Conservation (phyloP, 768 basidiomycete species). For the Strobilomyces echinocephalus region DNA sequence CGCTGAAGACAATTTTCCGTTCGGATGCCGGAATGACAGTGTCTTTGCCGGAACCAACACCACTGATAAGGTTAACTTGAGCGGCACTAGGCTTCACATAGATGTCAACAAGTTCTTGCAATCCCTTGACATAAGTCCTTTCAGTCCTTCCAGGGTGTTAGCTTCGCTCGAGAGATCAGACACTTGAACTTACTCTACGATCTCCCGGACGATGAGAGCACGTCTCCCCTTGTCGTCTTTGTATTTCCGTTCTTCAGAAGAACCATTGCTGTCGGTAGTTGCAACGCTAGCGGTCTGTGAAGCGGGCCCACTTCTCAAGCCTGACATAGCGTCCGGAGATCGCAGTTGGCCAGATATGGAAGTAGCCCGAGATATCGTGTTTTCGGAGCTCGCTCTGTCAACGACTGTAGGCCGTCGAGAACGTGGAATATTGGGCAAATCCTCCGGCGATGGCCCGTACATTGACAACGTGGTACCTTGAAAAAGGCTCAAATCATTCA, state of each 20-base stretch:
- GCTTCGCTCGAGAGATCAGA: background rate
- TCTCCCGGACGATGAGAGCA: slow-evolving; percentile 81
- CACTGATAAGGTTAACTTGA: slow-evolving; percentile 64
- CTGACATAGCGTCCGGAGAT: slow-evolving; percentile 57
- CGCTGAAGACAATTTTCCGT: slow-evolving; percentile 87
- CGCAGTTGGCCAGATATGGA: slow-evolving; percentile 56
- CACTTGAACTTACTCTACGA: slow-evolving; percentile 65
- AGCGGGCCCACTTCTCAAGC: slow-evolving; percentile 53
- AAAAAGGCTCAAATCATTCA: slow-evolving; percentile 82
- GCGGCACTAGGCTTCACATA: slow-evolving; percentile 84
- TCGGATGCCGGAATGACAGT: slow-evolving; percentile 82
- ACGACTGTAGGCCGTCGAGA: slow-evolving; percentile 64
- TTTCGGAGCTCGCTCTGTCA: slow-evolving; percentile 42
- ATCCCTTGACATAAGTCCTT: slow-evolving; percentile 88
- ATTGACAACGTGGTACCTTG: slow-evolving; percentile 53
- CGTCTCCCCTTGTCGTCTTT: slow-evolving; percentile 90
- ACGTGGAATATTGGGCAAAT: slow-evolving; percentile 35
- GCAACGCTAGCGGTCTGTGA: slow-evolving; percentile 71
- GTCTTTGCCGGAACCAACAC: slow-evolving; percentile 71
- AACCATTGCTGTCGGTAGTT: slow-evolving; percentile 67
- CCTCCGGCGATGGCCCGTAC: slow-evolving; percentile 51
- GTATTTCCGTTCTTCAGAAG: slow-evolving; percentile 77
- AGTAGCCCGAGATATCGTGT: slow-evolving; percentile 50
- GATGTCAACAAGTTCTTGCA: slow-evolving; percentile 91
- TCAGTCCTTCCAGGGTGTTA: slow-evolving; percentile 65